Conservation (phyloP, 805 yeast genomes). For the Wickerhamomyces mucosus region DNA sequence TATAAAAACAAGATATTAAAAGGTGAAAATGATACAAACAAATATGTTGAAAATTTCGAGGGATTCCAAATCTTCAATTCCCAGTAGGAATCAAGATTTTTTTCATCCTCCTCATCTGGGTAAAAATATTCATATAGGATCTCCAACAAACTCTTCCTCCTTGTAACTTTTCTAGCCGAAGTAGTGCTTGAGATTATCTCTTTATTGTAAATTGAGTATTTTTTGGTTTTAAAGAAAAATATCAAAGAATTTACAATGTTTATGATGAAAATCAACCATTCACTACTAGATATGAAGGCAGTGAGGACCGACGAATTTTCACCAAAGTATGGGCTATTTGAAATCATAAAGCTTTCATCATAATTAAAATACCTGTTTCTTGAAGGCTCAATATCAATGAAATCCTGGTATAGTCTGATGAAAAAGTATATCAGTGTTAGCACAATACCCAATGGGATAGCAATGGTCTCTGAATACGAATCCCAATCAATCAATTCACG, state of each 20-base stretch:
- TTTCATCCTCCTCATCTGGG: conserved; percentile 4
- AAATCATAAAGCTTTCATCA: conserved; percentile 1
- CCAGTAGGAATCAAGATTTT: conserved; percentile 32
- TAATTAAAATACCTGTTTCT: conserved; percentile 6
- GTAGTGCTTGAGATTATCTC: conserved; percentile 8
- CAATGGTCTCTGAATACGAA: conserved; percentile 15
- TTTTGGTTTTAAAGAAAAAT: conserved; percentile 17
- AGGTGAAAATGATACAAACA: conserved; percentile 54
- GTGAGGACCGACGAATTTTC: not conserved
- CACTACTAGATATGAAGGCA: conserved; percentile 3
- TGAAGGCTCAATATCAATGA: conserved; percentile 2
- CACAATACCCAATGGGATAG: conserved; percentile 16
- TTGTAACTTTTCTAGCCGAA: conserved; percentile 14
- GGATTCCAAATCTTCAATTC: conserved; percentile 62
- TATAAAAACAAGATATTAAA: conserved; percentile 35
- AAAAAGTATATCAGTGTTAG: conserved; percentile 18
- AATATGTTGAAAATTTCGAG: conserved; percentile 40
- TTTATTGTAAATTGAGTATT: conserved; percentile 18
- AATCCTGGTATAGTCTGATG: conserved; percentile 17
- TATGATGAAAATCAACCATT: conserved; percentile 9
- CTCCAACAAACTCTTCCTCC: conserved; percentile 1
- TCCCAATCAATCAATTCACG: conserved; percentile 22
- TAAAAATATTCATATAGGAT: not conserved
- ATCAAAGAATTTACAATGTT: conserved; percentile 13
- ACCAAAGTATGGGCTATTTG: not conserved